phyloP scores from a whole-genome alignment of 495 filamentous ascomycete genomes.

The Haplographium delicatum region DNA sequence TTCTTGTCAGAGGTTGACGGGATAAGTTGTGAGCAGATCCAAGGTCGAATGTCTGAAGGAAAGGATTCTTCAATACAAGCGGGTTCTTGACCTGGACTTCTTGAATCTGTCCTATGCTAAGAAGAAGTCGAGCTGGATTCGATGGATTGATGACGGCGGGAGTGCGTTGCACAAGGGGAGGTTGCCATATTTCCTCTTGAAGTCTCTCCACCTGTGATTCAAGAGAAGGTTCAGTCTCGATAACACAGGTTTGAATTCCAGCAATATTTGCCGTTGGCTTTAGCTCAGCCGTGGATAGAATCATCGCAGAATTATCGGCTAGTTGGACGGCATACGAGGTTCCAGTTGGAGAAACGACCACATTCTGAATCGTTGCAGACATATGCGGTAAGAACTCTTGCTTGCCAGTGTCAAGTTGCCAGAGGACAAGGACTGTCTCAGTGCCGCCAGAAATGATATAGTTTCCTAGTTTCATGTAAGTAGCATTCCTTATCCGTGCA shows the following conservation, averaged over 20 bases:
- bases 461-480: conserved; percentile 56
- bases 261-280: conserved; percentile 72
- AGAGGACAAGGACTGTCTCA: conserved; percentile 88
- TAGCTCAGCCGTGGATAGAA: conserved; percentile 84
- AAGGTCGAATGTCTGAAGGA: conserved; percentile 80
- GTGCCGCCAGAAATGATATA: conserved; percentile 90
- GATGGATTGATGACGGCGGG: conserved; percentile 53
- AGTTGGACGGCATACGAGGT: conserved; percentile 76
- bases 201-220: conserved; percentile 17
- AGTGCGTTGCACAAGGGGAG: conserved; percentile 35
- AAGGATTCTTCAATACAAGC: conserved; percentile 38
- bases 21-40: conserved; percentile 64
- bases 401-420: conserved; percentile 84
- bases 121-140: conserved; percentile 51
- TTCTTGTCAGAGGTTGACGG: conserved; percentile 82
- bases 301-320: conserved; percentile 84
- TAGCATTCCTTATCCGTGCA: not conserved
- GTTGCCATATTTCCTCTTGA: conserved; percentile 33
- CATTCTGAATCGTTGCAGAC: conserved; percentile 71
- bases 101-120: conserved; percentile 44
- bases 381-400: conserved; percentile 83
- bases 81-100: conserved; percentile 29
- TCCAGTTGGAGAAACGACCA: conserved; percentile 74
- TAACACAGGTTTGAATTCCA: conserved; percentile 61
- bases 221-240: conserved; percentile 12